Evolutionary conservation across 2,329 filamentous ascomycete species (phyloP).

Genomic region (Xylariaceae sp.): DNA sequence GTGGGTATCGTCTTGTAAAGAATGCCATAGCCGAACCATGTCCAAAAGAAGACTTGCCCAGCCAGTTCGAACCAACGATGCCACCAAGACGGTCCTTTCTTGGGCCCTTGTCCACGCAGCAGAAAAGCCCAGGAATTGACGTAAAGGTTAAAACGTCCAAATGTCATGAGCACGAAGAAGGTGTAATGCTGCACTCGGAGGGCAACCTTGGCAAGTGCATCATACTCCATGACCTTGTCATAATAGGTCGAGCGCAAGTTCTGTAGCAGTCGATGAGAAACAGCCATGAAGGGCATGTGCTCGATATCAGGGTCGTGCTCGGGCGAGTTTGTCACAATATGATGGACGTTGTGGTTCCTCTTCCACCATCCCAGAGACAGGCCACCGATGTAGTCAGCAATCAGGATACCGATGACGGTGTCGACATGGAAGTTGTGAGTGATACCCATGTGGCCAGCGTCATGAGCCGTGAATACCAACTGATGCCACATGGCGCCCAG

Average conservation of each 20-base stretch:
- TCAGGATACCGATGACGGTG: constrained; percentile 80
- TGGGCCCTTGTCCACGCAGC: constrained; percentile 64
- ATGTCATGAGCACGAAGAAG: constrained; percentile 76
- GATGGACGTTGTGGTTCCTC: constrained; percentile 90
- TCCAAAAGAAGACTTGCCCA: constrained; percentile 79
- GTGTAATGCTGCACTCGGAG: constrained; percentile 74
- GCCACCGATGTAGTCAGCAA: constrained; percentile 86
- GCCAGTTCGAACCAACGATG: constrained; percentile 74
- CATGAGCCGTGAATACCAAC: constrained; percentile 87
- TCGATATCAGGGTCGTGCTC: constrained; percentile 96
- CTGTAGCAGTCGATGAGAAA: constrained; percentile 75
- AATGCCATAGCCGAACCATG: constrained; percentile 79
- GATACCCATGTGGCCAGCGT: constrained; percentile 96
- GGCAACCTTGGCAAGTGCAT: constrained; percentile 65
- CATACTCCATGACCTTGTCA: constrained; percentile 73
- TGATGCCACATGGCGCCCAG: constrained; percentile 91
- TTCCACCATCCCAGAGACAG: constrained; percentile 97
- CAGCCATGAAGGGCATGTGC: constrained; percentile 83
- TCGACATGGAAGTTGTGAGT: constrained; percentile 86
- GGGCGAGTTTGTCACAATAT: constrained; percentile 90
- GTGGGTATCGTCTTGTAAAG: constrained; percentile 70
- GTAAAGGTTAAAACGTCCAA: constrained; percentile 88
- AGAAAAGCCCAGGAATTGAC: constrained; percentile 76
- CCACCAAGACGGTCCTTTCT: constrained; percentile 76
- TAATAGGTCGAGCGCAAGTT: constrained; percentile 79